Evolutionary conservation across 1,284 basidiomycete genomes (phyloP).

Genomic region (Trametes sp.): DNA sequence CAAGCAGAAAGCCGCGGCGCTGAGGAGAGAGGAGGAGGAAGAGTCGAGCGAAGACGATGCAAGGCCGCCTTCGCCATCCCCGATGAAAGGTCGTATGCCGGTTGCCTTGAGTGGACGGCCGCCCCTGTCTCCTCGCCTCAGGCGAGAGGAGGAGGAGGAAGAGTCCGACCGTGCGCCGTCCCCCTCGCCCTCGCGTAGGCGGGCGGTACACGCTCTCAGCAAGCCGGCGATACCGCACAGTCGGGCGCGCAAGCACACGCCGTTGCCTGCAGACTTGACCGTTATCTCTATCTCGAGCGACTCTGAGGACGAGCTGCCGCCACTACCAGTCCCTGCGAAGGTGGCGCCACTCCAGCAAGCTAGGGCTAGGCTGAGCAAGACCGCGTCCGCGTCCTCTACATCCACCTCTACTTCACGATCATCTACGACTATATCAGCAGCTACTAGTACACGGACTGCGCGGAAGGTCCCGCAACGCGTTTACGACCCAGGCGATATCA

Average conservation of each 20-base stretch:
- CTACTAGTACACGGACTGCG: neutral
- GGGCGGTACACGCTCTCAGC: constrained; percentile 1
- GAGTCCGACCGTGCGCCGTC: constrained; percentile 25
- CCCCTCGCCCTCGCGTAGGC: constrained; percentile 18
- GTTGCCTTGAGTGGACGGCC: neutral
- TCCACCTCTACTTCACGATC: neutral
- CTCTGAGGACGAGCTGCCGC: constrained; percentile 32
- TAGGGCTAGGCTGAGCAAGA: constrained; percentile 14
- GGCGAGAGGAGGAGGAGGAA: constrained; percentile 18
- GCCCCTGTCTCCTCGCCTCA: too few relatives aligned
- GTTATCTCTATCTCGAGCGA: constrained; percentile 45
- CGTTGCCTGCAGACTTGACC: constrained; percentile 28
- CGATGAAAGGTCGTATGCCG: constrained; percentile 16
- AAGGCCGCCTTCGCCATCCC: constrained; percentile 26
- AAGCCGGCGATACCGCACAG: constrained; percentile 6
- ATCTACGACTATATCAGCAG: neutral
- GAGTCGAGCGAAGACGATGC: constrained; percentile 1
- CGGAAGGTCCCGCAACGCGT: constrained; percentile 14
- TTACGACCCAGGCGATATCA: constrained; percentile 39
- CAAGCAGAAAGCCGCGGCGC: neutral
- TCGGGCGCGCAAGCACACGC: constrained; percentile 8
- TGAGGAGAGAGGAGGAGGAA: constrained; percentile 23
- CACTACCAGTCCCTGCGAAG: constrained; percentile 4
- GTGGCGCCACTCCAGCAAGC: constrained; percentile 32
- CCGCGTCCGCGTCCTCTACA: neutral